Base-by-base conservation (phyloP, 2,329 filamentous ascomycete species). In the Pestalotiopsis sp. region DNA sequence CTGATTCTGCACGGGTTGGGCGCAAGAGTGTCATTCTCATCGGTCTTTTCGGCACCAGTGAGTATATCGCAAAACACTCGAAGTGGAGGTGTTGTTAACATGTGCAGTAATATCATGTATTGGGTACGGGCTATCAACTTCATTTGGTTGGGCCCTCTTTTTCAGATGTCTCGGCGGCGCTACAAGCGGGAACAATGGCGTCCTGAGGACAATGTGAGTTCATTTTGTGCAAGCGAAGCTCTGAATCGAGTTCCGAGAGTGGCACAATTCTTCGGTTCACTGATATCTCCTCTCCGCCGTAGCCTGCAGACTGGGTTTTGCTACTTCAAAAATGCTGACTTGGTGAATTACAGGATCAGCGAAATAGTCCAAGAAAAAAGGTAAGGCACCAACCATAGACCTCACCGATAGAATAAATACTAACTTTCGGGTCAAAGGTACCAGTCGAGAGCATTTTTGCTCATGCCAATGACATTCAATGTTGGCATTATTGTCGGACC, bases 21-120 rank as follows among this genome's bases (percentile, higher is more conserved):
- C 87, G 94, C 63, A 97, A 97, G 79, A 87, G 86, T 17, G 92
- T 96, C 14, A 83, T 97, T 20, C 81, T 97, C 66, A 89, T 97
- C 66, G 94, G 94, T 0, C 80, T 97, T 36, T 74, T 89, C 2
- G 94, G 94, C 0, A 94, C 86, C 9, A 36, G 76, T 78, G 69
- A 68, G 75, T 68, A n/a, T 61, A 9, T 41, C 49, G 14, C 23
- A 45, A 41, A 17, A 0, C 14, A 14, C 6, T 27, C 5, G 4
- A n/a, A 25, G 36, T 52, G 25, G 25, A n/a, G 14, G 12, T 23
- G 14, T 39, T 58, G 59, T 60, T 74, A 25, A 74, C 65, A 38
- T 11, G 52, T 12, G 12, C 55, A 74, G 80, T 82, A 69, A 77
- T 92, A 4, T 91, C 90, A 1, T 88, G 86, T 69, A 72, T 93